Evolutionary conservation across 495 filamentous ascomycete species (phyloP).

Genomic region (Penicillium maclennaniae): DNA sequence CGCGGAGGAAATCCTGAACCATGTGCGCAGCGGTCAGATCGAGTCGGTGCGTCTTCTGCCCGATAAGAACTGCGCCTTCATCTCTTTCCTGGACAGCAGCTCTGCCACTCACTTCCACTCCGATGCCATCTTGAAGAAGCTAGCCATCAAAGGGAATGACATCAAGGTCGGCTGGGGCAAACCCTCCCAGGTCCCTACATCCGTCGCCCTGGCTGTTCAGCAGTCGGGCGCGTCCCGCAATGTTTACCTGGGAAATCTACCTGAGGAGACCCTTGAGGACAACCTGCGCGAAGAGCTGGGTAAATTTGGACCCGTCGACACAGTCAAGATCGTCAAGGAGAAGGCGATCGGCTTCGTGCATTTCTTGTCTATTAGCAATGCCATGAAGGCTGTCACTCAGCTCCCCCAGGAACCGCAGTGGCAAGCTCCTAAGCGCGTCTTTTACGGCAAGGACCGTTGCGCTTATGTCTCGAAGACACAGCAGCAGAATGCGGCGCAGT

Average conservation of each 20-base stretch:
- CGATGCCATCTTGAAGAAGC: slow-evolving; percentile 98
- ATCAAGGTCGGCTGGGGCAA: slow-evolving; percentile 99
- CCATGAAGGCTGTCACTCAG: slow-evolving; percentile 97
- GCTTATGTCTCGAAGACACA: slow-evolving; percentile 99
- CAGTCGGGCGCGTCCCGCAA: slow-evolving; percentile 98
- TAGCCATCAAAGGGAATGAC: slow-evolving; percentile 95
- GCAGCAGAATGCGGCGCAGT: slow-evolving; percentile 98
- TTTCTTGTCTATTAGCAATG: slow-evolving; percentile 95
- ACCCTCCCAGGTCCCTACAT: slow-evolving; percentile 95
- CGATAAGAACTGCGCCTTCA: slow-evolving; percentile 99
- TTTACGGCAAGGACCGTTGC: slow-evolving; percentile 97
- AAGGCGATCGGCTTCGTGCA: slow-evolving; percentile 98
- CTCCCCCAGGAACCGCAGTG: slow-evolving; percentile 95
- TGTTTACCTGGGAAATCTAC: slow-evolving; percentile 91
- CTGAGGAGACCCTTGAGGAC: slow-evolving; percentile 85
- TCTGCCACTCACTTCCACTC: slow-evolving; percentile 99
- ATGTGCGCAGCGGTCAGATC: slow-evolving; percentile 96
- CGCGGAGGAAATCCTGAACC: slow-evolving; percentile 94
- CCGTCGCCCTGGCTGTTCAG: slow-evolving; percentile 91
- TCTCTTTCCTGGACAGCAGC: slow-evolving; percentile 94
- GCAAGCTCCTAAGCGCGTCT: slow-evolving; percentile 91
- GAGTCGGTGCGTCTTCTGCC: slow-evolving; percentile 93
- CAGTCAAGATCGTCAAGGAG: slow-evolving; percentile 95
- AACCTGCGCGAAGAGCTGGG: slow-evolving; percentile 92
- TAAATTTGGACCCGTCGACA: slow-evolving; percentile 96